phyloP scores from a whole-genome alignment of 108 stramenopile genomes.

The Mayamaea pseudoterrestris region DNA sequence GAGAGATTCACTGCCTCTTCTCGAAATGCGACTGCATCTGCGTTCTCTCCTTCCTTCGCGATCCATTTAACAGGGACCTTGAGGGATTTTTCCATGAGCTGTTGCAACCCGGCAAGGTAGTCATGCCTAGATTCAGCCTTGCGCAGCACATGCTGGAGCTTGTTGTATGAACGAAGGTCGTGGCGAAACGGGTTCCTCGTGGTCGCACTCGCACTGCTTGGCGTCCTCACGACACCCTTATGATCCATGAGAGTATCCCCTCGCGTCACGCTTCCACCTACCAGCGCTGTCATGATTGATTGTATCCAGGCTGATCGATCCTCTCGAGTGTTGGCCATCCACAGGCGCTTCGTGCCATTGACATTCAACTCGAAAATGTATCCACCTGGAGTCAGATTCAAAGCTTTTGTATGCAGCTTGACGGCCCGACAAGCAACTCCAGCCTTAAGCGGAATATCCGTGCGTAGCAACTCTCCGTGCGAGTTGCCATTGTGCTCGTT shows the following conservation, averaged over 20 bases:
- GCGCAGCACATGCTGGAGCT: conserved; percentile 26
- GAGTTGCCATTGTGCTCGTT: too few relatives aligned
- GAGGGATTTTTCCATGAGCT: conserved; percentile 18
- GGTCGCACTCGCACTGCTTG: conserved; percentile 28
- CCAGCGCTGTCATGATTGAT: conserved; percentile 67
- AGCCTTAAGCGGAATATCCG: conserved; percentile 48
- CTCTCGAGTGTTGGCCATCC: conserved; percentile 56
- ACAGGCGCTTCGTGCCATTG: conserved; percentile 40
- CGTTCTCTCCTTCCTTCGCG: conserved; percentile 30
- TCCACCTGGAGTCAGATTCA: conserved; percentile 26
- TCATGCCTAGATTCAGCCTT: conserved; percentile 42
- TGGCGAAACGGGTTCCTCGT: conserved; percentile 39
- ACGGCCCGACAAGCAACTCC: conserved; percentile 55
- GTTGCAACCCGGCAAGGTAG: conserved; percentile 32
- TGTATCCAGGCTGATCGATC: conserved; percentile 69
- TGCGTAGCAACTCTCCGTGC: conserved; percentile 27
- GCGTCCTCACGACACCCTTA: conserved; percentile 2
- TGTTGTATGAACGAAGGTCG: conserved; percentile 45
- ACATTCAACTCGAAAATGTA: conserved; percentile 37
- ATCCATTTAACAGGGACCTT: conserved; percentile 74
- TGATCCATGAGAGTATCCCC: conserved; percentile 30
- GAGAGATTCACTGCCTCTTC: conserved; percentile 32
- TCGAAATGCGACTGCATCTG: conserved; percentile 32
- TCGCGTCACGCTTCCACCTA: conserved; percentile 60
- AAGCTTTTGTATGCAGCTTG: conserved; percentile 39